Evolutionary conservation across 441 rosid species (phyloP), one percentile per base, ranked within the genome.

Genomic region (Populus tomentosa): DNA sequence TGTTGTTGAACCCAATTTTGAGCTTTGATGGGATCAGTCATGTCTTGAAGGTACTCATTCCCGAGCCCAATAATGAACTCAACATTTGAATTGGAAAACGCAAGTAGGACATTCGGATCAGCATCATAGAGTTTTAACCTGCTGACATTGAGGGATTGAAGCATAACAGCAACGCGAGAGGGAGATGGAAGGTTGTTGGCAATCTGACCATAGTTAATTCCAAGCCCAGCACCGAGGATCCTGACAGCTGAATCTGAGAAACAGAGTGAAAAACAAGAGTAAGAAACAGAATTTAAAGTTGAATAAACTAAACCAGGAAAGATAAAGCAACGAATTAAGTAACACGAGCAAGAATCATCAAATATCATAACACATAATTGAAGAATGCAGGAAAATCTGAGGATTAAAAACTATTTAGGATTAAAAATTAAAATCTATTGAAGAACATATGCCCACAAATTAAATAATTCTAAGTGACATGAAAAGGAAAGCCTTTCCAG

Each of bases 121-220:
- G 91, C 87, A 64, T 89, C 91, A 20, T 89, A 89, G 23, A 89
- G 84, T 73, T 88, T 89, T 62, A 84, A 86, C 46, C 90, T 82
- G 74, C 86, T 80, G 76, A 89, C 62, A 75, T 89, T 84, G 69
- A 89, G 82, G 70, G 88, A 77, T 71, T 77, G 77, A 20, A 89
- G 85, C 6, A 89, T 87, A 42, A 26, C 2, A 1, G 82, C 62
- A 7, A 89, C 92, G 0, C 82, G 82, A 26, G 88, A 46, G 1
- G 84, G 89, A 14, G 89, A 65, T 8, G 92, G 92, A 4, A 89
- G 89, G 81, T 89, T 80, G 81, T 89, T 79, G 33, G 89, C 92
- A 3, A 89, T 88, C 80, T 89, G 90, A 6, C 91, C 92, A 61
- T 89, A 89, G 84, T 89, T 89, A 16, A 89, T 87, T 74, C 90